Percentiles rank a stretch among this genome's conserved stretches.
Conservation (phyloP, 148 eudicot species). For the Spergularia marina region DNA sequence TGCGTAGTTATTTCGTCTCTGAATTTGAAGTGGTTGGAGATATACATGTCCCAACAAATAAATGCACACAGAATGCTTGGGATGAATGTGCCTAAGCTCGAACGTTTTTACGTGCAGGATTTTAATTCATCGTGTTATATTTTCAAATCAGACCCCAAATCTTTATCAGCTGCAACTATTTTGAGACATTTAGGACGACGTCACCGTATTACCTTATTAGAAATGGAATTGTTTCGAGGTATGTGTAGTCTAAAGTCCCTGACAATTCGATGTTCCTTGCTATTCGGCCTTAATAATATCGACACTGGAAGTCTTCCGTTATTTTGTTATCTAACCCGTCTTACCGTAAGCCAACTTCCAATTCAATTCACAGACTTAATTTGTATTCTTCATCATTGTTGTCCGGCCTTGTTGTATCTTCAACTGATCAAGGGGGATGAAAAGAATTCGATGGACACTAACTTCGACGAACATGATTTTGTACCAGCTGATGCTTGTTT, state of each 20-base stretch:
- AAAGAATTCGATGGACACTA: not conserved
- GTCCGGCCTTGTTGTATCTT: not conserved
- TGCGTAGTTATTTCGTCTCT: not conserved
- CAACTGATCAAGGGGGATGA: not conserved
- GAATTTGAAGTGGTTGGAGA: conserved; percentile 7
- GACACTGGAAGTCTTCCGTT: not conserved
- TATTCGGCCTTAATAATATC: too few relatives aligned
- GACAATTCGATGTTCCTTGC: too few relatives aligned
- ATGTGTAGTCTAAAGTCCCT: too few relatives aligned
- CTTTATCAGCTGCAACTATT: not conserved
- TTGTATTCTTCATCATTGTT: not conserved
- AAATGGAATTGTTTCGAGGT: too few relatives aligned
- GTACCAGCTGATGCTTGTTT: conserved; percentile 3
- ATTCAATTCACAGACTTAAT: not conserved
- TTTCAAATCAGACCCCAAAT: not conserved
- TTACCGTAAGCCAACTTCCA: not conserved
- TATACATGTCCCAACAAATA: not conserved
- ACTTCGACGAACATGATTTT: not conserved
- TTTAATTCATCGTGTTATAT: not conserved
- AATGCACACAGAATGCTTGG: not conserved
- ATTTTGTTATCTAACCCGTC: not conserved
- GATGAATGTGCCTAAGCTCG: conserved; percentile 9
- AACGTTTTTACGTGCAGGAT: not conserved
- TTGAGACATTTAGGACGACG: not conserved
- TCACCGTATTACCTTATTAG: too few relatives aligned